Percentiles rank a stretch among this genome's conserved stretches.
phyloP scores from a whole-genome alignment of 2,329 filamentous ascomycete genomes.

The Colletotrichum abscissum region DNA sequence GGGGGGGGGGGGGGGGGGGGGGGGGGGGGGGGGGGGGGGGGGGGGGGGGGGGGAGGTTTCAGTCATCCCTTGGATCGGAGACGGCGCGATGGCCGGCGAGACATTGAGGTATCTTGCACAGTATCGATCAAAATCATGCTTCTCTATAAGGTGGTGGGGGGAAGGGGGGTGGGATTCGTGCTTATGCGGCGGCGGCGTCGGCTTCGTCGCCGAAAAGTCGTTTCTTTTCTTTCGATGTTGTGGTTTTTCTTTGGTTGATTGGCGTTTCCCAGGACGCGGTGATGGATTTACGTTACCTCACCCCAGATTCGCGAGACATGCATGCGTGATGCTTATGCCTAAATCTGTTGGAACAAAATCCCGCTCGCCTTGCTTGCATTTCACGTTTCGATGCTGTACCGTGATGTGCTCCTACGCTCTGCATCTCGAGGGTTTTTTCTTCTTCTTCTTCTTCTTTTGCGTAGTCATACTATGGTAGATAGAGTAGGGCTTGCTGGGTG shows the following conservation, averaged over 20 bases:
- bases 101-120: background rate
- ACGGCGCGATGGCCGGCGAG: background rate
- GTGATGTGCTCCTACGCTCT: background rate
- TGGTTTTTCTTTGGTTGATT: too few relatives aligned
- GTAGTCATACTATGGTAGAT: background rate
- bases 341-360: background rate
- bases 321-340: background rate
- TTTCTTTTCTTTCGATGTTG: background rate
- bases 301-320: background rate
- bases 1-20: background rate
- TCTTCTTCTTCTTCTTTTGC: background rate
- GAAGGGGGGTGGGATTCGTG: too few relatives aligned
- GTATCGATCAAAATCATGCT: background rate
- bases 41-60: background rate
- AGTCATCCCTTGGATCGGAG: constrained; percentile 17
- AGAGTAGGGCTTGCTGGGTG: background rate
- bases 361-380: background rate
- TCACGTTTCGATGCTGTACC: background rate
- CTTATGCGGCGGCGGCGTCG: background rate
- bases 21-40: too few relatives aligned
- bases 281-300: background rate
- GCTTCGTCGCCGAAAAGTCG: background rate
- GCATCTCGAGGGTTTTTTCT: background rate
- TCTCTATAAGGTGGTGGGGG: too few relatives aligned
- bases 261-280: background rate